Percentiles rank a stretch among this genome's conserved stretches.
These are phyloP conservation scores for Luzula sylvatica DNA, from an alignment of 176 grass and related monocot genomes.

Conservation along the genomic window DNA sequence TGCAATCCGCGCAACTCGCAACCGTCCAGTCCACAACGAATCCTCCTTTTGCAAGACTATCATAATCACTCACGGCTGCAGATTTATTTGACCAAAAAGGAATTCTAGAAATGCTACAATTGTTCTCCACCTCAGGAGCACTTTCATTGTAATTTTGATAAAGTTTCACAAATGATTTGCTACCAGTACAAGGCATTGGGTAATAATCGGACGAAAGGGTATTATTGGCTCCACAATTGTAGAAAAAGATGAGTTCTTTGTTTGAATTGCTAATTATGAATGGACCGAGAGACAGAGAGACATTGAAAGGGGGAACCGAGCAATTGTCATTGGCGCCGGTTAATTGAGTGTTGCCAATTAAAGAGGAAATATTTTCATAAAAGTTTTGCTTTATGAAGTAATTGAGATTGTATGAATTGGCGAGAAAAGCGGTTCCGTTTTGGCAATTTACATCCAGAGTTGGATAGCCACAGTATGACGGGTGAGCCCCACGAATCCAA, in stretches of 20 bases:
- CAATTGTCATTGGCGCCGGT: not conserved
- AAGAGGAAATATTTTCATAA: constrained; percentile 23
- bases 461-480: constrained; percentile 28
- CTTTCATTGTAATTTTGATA: not conserved
- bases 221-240: not conserved
- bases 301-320: constrained; percentile 21
- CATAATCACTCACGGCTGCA: constrained; percentile 12
- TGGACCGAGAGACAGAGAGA: constrained; percentile 15
- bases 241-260: not conserved
- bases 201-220: not conserved
- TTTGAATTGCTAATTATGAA: not conserved
- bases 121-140: not conserved
- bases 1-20: constrained; percentile 11
- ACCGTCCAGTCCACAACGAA: constrained; percentile 28
- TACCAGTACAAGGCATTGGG: not conserved
- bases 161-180: not conserved
- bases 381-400: constrained; percentile 9
- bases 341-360: constrained; percentile 15
- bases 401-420: constrained; percentile 15
- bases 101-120: not conserved
- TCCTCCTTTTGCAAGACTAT: constrained; percentile 10
- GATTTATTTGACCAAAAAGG: not conserved
- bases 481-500: constrained; percentile 20
- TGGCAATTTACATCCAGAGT: constrained; percentile 22
- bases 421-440: constrained; percentile 10